Percentiles rank a stretch among this genome's conserved stretches.
phyloP scores from a whole-genome alignment of 2,329 filamentous ascomycete genomes.

The Cercospora sp. region DNA sequence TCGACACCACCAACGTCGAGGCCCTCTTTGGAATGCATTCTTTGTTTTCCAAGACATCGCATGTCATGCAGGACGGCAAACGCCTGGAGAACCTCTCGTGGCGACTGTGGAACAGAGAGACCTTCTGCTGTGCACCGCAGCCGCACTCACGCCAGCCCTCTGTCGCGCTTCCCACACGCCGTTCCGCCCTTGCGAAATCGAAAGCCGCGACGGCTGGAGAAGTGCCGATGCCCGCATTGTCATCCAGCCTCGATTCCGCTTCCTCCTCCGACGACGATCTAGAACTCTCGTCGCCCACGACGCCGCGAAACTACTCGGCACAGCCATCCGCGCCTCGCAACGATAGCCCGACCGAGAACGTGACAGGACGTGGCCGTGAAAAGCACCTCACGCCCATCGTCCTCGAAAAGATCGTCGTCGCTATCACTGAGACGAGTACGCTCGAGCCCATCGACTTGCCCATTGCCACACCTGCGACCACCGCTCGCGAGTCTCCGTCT shows the following conservation, averaged over 20 bases:
- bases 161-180: conserved; percentile 20
- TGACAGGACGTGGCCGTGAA: conserved; percentile 69
- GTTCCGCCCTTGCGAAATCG: conserved; percentile 27
- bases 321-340: conserved; percentile 68
- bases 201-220: conserved; percentile 9
- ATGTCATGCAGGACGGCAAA: conserved; percentile 88
- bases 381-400: conserved; percentile 91
- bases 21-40: conserved; percentile 82
- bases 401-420: conserved; percentile 89
- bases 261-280: conserved; percentile 43
- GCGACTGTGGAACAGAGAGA: conserved; percentile 92
- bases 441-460: conserved; percentile 58
- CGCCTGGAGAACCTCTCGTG: conserved; percentile 93
- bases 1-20: conserved; percentile 89
- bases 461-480: conserved; percentile 27
- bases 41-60: conserved; percentile 94
- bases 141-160: conserved; percentile 26
- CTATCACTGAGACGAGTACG: conserved; percentile 80
- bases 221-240: conserved; percentile 44
- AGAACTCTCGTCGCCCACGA: conserved; percentile 52
- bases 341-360: conserved; percentile 63
- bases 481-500: conserved; percentile 23
- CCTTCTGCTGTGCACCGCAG: conserved; percentile 76
- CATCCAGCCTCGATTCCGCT: conserved; percentile 48
- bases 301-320: conserved; percentile 54